phyloP scores from a whole-genome alignment of 2,329 filamentous ascomycete species.

The Ophiostoma australiae region DNA sequence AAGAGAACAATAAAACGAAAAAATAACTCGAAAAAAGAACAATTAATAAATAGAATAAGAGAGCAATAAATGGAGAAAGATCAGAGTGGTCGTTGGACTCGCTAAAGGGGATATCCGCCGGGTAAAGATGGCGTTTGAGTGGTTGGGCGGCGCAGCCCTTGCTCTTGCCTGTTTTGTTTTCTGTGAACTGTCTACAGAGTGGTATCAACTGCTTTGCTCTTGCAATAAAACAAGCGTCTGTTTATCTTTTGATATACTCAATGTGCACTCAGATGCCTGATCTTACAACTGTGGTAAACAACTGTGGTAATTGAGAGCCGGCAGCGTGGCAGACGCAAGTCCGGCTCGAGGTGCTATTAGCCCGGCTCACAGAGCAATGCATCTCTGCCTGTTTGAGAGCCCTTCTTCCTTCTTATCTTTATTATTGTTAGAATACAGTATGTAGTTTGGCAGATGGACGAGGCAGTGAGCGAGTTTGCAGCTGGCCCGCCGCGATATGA shows the following conservation, averaged over 20 bases:
- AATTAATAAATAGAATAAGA: slow-evolving; percentile 9
- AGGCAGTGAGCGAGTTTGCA: neutral
- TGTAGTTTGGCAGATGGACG: neutral
- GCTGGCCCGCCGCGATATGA: neutral
- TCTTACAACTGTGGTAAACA: no score
- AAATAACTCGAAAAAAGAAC: neutral
- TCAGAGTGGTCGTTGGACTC: slow-evolving; percentile 21
- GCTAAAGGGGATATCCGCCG: slow-evolving; percentile 26
- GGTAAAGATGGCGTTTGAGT: slow-evolving; percentile 23
- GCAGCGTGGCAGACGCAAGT: no score
- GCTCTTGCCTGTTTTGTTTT: neutral
- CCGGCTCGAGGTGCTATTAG: no score
- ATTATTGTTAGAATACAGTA: no score
- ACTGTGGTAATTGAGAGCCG: no score
- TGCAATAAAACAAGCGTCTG: no score
- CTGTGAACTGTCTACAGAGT: neutral
- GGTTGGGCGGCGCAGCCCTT: slow-evolving; percentile 21
- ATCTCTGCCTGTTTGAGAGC: no score
- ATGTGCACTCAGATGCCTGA: no score
- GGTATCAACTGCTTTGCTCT: no score
- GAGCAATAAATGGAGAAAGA: slow-evolving; percentile 16
- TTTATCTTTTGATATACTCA: neutral
- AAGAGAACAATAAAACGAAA: slow-evolving; percentile 9
- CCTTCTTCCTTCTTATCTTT: no score
- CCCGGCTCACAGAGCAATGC: no score